Percentiles rank a stretch among this genome's conserved stretches.
phyloP scores from a whole-genome alignment of 345 rosid genomes.

The Laguncularia racemosa region DNA sequence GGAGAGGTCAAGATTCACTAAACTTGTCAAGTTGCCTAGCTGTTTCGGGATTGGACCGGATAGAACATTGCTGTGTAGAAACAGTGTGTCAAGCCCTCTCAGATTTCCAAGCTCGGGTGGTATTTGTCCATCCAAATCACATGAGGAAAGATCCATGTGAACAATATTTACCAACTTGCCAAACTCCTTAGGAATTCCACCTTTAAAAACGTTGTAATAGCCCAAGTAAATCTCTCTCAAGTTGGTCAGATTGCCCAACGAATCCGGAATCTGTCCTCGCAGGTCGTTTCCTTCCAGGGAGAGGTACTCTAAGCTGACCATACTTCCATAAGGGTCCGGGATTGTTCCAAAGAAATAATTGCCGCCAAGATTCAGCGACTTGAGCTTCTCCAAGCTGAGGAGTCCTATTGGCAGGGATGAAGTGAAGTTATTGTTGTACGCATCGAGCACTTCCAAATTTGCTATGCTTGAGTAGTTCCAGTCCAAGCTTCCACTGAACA shows the following conservation, averaged over 20 bases:
- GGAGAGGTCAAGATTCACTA: constrained; percentile 73
- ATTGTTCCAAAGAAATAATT: constrained; percentile 73
- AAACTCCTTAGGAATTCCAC: constrained; percentile 65
- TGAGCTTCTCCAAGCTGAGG: constrained; percentile 32
- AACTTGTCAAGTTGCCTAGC: constrained; percentile 62
- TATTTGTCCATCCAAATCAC: constrained; percentile 65
- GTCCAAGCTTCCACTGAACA: constrained; percentile 49
- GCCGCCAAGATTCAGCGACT: constrained; percentile 75
- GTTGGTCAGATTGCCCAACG: constrained; percentile 61
- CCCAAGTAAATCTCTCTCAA: constrained; percentile 62
- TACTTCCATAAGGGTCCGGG: constrained; percentile 51
- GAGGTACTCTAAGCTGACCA: constrained; percentile 47
- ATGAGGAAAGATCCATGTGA: constrained; percentile 65
- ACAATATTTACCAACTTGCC: constrained; percentile 57
- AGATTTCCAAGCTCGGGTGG: constrained; percentile 61
- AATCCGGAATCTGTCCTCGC: constrained; percentile 55
- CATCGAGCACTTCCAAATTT: constrained; percentile 52
- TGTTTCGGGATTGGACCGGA: constrained; percentile 59
- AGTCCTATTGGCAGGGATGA: constrained; percentile 55
- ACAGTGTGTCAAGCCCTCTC: constrained; percentile 54
- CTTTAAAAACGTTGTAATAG: constrained; percentile 60
- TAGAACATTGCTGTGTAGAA: constrained; percentile 61
- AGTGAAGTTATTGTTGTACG: constrained; percentile 74
- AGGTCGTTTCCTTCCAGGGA: constrained; percentile 80
- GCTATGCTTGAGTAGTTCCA: constrained; percentile 41